These are phyloP conservation scores for Moniliophthora roreri DNA, from an alignment of 1,284 basidiomycete species.

Conservation along the genomic window DNA sequence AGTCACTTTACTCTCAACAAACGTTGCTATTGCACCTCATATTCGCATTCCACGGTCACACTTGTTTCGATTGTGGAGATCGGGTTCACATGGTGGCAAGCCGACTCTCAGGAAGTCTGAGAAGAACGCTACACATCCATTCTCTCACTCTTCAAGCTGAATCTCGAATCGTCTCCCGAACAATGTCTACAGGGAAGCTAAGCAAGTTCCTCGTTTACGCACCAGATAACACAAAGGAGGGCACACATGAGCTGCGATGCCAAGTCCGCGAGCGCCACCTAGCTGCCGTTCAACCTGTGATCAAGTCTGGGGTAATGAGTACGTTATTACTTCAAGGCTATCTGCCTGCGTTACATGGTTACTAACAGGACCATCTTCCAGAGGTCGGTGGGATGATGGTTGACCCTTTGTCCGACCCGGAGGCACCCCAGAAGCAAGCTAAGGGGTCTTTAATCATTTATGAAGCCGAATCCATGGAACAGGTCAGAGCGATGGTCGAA, in stretches of 20 bases:
- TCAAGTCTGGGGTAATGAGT: conserved; percentile 29
- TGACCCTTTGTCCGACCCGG: conserved; percentile 35
- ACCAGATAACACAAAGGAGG: conserved; percentile 22
- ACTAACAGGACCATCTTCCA: conserved; percentile 20
- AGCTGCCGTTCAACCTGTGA: conserved; percentile 23
- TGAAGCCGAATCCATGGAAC: conserved; percentile 45
- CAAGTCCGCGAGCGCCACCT: conserved; percentile 29
- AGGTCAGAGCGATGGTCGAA: conserved; percentile 48
- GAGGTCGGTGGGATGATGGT: conserved; percentile 49
- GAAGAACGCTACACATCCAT: background rate
- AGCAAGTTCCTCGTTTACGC: conserved; percentile 27
- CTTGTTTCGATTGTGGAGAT: no score
- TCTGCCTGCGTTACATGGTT: background rate
- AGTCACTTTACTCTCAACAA: no score
- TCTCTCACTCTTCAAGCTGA: background rate
- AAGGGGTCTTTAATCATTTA: conserved; percentile 51
- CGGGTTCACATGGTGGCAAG: no score
- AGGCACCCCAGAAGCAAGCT: conserved; percentile 38
- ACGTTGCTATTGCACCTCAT: no score
- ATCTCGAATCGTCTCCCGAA: background rate
- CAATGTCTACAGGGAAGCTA: background rate
- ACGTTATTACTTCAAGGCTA: background rate
- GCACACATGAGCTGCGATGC: conserved; percentile 25
- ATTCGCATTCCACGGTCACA: no score
- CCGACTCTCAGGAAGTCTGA: no score